These are phyloP conservation scores for Exophiala calicioides DNA, from an alignment of 2,329 filamentous ascomycete genomes.

Conservation along the genomic window DNA sequence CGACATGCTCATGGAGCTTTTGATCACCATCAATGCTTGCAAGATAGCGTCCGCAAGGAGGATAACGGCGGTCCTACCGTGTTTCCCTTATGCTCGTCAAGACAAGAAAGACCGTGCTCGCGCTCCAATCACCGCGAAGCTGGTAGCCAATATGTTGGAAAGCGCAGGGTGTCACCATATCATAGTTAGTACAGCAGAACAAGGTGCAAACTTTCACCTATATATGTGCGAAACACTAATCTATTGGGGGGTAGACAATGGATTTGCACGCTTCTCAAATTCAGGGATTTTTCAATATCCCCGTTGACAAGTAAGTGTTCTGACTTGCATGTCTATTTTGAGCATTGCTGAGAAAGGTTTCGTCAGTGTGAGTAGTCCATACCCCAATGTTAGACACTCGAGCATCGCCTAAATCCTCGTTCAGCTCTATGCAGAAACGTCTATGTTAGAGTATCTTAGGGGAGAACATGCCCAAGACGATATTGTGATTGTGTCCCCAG, in stretches of 20 bases:
- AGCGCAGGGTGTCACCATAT: conserved; percentile 93
- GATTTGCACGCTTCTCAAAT: conserved; percentile 94
- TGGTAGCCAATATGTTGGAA: conserved; percentile 88
- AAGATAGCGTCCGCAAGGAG: conserved; percentile 81
- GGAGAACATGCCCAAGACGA: conserved; percentile 79
- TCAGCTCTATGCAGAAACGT: conserved; percentile 61
- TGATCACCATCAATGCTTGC: conserved; percentile 95
- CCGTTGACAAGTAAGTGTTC: conserved; percentile 84
- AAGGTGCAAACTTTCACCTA: too few species aligned
- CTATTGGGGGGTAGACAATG: conserved; percentile 67
- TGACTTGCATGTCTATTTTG: too few species aligned
- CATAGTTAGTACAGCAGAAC: conserved; percentile 41
- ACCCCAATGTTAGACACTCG: too few species aligned
- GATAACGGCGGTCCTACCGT: conserved; percentile 70
- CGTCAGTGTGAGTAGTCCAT: too few species aligned
- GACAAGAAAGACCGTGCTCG: conserved; percentile 91
- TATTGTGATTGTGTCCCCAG: conserved; percentile 88
- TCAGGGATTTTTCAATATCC: conserved; percentile 97
- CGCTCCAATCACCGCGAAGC: conserved; percentile 73
- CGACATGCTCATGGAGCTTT: conserved; percentile 90
- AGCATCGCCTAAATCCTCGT: too few species aligned
- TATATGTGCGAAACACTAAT: neutral
- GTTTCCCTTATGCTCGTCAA: conserved; percentile 90
- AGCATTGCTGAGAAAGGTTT: neutral
- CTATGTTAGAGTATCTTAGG: conserved; percentile 65